phyloP scores from a whole-genome alignment of 306 rosid genomes.

The Vigna trinervia region DNA sequence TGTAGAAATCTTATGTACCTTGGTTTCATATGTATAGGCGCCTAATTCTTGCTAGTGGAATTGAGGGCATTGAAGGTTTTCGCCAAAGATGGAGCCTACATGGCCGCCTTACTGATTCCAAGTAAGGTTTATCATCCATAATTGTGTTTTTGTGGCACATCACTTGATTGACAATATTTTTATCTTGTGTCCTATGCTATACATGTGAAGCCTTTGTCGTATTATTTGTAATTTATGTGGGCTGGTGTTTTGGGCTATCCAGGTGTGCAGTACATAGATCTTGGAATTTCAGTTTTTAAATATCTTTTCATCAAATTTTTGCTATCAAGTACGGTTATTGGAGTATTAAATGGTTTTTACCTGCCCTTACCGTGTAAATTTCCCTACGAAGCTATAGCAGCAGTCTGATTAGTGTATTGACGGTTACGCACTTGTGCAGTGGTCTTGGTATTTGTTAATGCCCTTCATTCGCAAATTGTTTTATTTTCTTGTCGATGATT shows the following conservation, averaged over 20 bases:
- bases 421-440: constrained; percentile 1
- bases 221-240: not conserved
- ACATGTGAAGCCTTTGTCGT: constrained; percentile 24
- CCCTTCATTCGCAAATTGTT: not conserved
- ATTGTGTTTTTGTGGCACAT: constrained; percentile 38
- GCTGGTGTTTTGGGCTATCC: constrained; percentile 1
- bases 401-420: constrained; percentile 27
- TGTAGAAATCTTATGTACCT: constrained; percentile 20
- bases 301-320: constrained; percentile 15
- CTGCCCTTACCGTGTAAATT: not conserved
- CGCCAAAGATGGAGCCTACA: constrained; percentile 95
- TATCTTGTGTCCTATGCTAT: constrained; percentile 12
- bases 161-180: constrained; percentile 20
- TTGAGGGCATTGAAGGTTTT: constrained; percentile 85
- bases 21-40: constrained; percentile 62
- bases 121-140: constrained; percentile 55
- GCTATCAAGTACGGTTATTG: constrained; percentile 10
- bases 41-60: constrained; percentile 93
- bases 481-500: constrained; percentile 27
- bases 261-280: not conserved
- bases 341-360: constrained; percentile 30
- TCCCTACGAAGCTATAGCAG: not conserved
- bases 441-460: not conserved
- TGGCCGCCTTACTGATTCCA: constrained; percentile 86
- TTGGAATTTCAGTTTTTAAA: constrained; percentile 20